These are phyloP conservation scores for Malassezia sympodialis DNA, from an alignment of 1,284 basidiomycete species.

Conservation along the genomic window DNA sequence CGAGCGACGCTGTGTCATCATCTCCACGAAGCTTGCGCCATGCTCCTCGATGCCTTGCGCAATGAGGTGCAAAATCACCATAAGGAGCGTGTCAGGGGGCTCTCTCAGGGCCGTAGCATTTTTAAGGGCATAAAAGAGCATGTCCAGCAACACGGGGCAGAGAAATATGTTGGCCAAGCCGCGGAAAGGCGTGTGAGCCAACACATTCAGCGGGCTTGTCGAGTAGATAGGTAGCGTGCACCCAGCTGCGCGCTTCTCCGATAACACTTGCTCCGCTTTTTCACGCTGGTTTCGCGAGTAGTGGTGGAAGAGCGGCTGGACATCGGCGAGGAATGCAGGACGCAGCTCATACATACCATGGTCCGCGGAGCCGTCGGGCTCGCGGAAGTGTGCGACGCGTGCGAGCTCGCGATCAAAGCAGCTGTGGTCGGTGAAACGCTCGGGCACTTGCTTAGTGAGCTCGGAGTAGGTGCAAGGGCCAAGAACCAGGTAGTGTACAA, in stretches of 20 bases:
- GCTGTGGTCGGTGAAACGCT: conserved; percentile 74
- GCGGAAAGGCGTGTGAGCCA: conserved; percentile 24
- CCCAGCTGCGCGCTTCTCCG: conserved; percentile 60
- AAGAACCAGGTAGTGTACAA: conserved; percentile 80
- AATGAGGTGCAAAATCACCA: conserved; percentile 64
- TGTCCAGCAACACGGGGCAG: conserved; percentile 21
- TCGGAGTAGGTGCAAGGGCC: conserved; percentile 84
- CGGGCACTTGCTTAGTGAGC: conserved; percentile 78
- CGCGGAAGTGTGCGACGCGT: conserved; percentile 70
- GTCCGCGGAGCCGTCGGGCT: conserved; percentile 67
- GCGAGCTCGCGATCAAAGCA: conserved; percentile 71
- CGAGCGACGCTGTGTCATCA: conserved; percentile 6
- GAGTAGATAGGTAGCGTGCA: conserved; percentile 15
- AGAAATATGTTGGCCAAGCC: conserved; percentile 21
- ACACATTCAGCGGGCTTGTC: conserved; percentile 18
- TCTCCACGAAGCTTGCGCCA: conserved; percentile 21
- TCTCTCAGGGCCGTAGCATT: conserved; percentile 21
- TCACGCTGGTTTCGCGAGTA: conserved; percentile 90
- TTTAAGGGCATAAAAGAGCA: conserved; percentile 30
- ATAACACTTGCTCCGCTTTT: conserved; percentile 74
- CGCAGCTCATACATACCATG: conserved; percentile 78
- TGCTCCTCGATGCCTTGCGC: conserved; percentile 33
- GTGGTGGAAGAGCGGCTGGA: conserved; percentile 93
- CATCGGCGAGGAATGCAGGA: conserved; percentile 70
- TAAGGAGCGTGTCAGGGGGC: conserved; percentile 66